Evolutionary conservation across 805 yeast species (phyloP).

Genomic region (Barnettozyma salicaria): DNA sequence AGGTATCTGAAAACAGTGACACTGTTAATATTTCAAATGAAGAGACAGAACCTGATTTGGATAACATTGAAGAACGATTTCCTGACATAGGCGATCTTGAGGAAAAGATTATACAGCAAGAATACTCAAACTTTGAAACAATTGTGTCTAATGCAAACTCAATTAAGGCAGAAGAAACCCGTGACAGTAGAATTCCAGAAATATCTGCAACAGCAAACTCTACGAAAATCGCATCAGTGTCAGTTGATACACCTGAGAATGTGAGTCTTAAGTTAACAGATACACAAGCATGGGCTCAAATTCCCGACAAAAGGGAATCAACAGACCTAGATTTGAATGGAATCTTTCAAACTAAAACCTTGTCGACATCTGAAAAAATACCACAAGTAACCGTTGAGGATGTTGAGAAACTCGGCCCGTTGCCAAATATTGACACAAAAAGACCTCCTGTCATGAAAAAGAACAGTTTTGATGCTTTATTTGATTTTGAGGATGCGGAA

Average conservation of each 20-base stretch:
- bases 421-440: background rate
- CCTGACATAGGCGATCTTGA: conserved; percentile 40
- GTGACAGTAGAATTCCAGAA: no score
- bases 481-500: no score
- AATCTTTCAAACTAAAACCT: no score
- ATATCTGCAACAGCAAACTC: conserved; percentile 1
- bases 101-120: conserved; percentile 7
- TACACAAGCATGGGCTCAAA: conserved; percentile 22
- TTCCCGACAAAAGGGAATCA: conserved; percentile 2
- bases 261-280: conserved; percentile 15
- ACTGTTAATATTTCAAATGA: conserved; percentile 5
- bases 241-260: conserved; percentile 4
- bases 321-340: conserved; percentile 16
- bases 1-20: background rate
- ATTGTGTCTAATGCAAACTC: no score
- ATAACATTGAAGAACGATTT: conserved; percentile 44
- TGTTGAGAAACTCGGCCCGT: conserved; percentile 1
- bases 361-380: no score
- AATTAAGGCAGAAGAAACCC: no score
- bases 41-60: conserved; percentile 31
- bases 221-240: background rate
- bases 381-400: no score
- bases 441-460: conserved; percentile 7
- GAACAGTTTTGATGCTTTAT: conserved; percentile 19
- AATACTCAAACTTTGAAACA: conserved; percentile 10